Percentiles rank a stretch among this genome's conserved stretches.
Conservation (phyloP, 257 asterid genomes). For the Striga asiatica region DNA sequence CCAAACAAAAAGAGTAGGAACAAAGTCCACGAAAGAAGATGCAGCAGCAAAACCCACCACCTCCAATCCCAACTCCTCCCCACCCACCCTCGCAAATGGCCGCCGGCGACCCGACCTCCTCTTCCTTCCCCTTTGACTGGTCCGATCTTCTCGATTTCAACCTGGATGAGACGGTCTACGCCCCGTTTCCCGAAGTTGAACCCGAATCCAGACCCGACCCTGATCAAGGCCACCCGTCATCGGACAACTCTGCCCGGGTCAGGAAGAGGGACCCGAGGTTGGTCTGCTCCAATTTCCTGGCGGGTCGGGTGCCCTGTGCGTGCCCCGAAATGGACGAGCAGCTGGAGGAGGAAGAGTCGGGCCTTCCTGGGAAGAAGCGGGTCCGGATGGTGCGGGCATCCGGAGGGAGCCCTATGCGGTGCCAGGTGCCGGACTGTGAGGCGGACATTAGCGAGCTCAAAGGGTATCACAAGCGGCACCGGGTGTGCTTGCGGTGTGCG, state of each 20-base stretch:
- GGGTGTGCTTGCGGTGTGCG: slow-evolving; percentile 81
- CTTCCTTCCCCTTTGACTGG: slow-evolving; percentile 64
- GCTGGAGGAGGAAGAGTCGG: slow-evolving; percentile 46
- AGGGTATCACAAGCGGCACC: slow-evolving; percentile 86
- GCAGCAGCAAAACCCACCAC: slow-evolving; percentile 18
- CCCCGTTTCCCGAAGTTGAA: slow-evolving; percentile 22
- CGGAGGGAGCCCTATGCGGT: slow-evolving; percentile 36
- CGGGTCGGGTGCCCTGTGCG: slow-evolving; percentile 87
- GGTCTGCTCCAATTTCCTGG: slow-evolving; percentile 72
- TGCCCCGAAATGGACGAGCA: slow-evolving; percentile 85
- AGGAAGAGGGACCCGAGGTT: slow-evolving; percentile 85
- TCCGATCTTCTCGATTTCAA: slow-evolving; percentile 60
- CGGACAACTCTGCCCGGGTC: slow-evolving; percentile 28
- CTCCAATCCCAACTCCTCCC: not conserved
- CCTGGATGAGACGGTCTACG: slow-evolving; percentile 32
- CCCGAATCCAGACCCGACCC: slow-evolving; percentile 15
- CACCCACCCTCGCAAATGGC: slow-evolving; percentile 10
- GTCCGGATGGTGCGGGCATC: slow-evolving; percentile 37
- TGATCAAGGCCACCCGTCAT: slow-evolving; percentile 13
- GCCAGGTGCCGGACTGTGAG: slow-evolving; percentile 89
- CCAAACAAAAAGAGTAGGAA: not conserved
- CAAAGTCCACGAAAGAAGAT: not conserved
- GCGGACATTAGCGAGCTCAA: slow-evolving; percentile 85
- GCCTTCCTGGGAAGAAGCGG: slow-evolving; percentile 56
- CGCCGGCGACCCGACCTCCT: slow-evolving; percentile 23